Evolutionary conservation across 371 early-diverging fungal species (phyloP), one percentile per base, ranked within the genome.

Genomic region (Lichtheimia ornata): DNA sequence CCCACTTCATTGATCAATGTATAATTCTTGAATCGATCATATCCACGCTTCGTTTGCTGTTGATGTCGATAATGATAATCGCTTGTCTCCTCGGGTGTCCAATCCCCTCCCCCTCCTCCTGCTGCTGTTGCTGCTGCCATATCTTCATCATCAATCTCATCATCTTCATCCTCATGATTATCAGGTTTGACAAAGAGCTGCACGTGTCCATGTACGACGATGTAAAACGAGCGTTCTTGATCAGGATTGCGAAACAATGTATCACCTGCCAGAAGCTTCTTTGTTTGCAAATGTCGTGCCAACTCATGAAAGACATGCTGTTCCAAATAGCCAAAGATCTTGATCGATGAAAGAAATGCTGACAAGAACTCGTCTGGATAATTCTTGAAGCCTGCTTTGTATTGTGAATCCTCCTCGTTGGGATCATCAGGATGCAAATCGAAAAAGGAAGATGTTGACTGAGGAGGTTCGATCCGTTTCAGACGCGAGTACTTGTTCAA

Each of bases 301-400:
- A 98, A 82, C 70, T 98, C 97, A 75, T 94, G 93, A 74, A 98
- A 96, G 45, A 98, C 97, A 5, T 94, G 94, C 65, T 93, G 86
- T 61, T 98, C 98, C 40, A 98, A 81, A 68, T 96, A 97, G 1
- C 97, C 97, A 84, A 98, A 97, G n/a, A 97, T 92, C 71, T 95
- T 95, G 74, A 97, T 97, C 14, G 88, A 87, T 1, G 88, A 84
- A 55, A 96, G 79, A 65, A 96, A 94, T 1, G 91, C 91, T 47
- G 88, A 88, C 55, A 94, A 72, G 60, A 94, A 91, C 64, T 93
- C 93, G 62, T 91, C 92, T 2, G 94, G 91, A 63, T 92, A 93
- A 50, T 78, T 74, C 28, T 76, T 76, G 50, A 74, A 66, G 2
- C 69, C 58, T 3, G 73, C 66, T 45, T 78, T 79, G 41, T 76